These are phyloP conservation scores for Cryptomeria japonica DNA, from an alignment of 75 land plant species.

Conservation along the genomic window DNA sequence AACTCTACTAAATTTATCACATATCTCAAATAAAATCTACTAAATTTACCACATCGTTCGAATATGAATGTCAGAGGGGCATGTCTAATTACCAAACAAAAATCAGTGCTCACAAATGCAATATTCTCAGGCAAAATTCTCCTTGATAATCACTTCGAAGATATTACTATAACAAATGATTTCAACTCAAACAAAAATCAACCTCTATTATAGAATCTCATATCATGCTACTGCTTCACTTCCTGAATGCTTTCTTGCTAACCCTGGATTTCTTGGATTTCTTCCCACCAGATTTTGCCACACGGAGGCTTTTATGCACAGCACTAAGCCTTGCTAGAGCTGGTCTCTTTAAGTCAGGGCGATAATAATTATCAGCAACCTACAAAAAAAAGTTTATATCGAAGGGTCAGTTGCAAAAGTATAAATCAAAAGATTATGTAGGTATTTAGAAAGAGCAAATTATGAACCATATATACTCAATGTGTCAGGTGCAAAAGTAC, in stretches of 20 bases:
- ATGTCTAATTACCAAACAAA: neutral
- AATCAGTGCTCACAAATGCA: neutral
- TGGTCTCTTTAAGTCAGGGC: conserved; percentile 82
- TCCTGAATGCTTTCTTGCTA: conserved; percentile 24
- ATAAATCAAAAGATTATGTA: neutral
- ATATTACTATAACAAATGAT: neutral
- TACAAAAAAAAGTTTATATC: conserved; percentile 20
- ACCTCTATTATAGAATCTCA: neutral
- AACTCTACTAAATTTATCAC: neutral
- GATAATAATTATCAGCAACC: conserved; percentile 83
- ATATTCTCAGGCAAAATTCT: neutral
- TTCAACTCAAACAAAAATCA: neutral
- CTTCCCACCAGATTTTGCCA: conserved; percentile 80
- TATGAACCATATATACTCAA: neutral
- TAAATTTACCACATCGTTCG: neutral
- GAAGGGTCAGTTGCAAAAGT: conserved; percentile 29
- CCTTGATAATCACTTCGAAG: neutral
- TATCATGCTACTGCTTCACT: neutral
- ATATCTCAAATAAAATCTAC: neutral
- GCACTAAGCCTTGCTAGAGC: conserved; percentile 89
- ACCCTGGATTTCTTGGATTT: conserved; percentile 76
- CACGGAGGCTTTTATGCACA: conserved; percentile 78
- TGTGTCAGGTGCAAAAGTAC: neutral
- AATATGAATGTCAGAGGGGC: neutral
- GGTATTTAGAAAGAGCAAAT: neutral